These are phyloP conservation scores for Fusarium gaditjirri DNA, from an alignment of 2,329 filamentous ascomycete genomes.

Conservation along the genomic window DNA sequence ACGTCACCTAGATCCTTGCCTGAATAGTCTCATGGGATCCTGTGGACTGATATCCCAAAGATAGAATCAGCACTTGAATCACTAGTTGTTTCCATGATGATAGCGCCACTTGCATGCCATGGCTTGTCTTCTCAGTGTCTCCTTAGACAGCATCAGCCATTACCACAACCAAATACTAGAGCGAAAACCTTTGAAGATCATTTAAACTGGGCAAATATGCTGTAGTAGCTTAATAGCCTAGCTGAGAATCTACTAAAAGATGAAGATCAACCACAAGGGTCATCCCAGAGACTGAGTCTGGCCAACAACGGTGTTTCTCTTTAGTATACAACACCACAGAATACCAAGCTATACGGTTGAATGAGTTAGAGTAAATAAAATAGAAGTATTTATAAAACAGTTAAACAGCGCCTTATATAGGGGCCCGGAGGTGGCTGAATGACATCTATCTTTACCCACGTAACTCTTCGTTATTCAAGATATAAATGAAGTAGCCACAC, in stretches of 20 bases:
- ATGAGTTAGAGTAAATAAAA: too few relatives aligned
- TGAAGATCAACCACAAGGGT: too few relatives aligned
- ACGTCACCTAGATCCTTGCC: too few relatives aligned
- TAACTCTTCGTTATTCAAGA: background rate
- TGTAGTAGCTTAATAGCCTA: background rate
- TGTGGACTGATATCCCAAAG: background rate
- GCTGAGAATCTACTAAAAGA: too few relatives aligned
- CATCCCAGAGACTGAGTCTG: background rate
- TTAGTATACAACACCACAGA: background rate
- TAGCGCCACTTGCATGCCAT: background rate
- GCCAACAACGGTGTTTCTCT: too few relatives aligned
- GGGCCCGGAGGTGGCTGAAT: background rate
- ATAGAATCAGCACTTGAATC: background rate
- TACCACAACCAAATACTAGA: background rate
- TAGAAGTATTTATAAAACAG: fast-evolving
- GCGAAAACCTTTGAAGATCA: background rate
- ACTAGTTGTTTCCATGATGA: background rate
- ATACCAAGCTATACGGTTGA: background rate
- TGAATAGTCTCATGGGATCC: background rate
- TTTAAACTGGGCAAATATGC: fast-evolving
- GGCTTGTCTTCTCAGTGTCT: background rate
- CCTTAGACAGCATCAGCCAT: background rate
- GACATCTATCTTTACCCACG: background rate
- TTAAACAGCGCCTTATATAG: background rate
- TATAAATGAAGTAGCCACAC: too few relatives aligned